Conservation (phyloP, 2,329 filamentous ascomycete species). For the Verticillium isaacii region DNA sequence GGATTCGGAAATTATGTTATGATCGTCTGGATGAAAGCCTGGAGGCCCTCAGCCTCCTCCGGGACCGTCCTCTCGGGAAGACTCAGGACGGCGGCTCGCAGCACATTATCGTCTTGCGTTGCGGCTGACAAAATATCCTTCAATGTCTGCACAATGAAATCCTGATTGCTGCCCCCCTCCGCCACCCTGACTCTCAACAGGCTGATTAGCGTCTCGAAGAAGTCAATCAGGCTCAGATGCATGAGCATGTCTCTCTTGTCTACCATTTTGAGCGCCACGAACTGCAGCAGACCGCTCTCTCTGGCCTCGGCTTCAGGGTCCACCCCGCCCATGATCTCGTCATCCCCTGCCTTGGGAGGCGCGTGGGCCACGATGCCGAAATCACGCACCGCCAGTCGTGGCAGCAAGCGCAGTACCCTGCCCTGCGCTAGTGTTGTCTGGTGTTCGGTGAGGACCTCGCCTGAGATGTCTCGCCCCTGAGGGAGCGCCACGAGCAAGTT, state of each 20-base stretch:
- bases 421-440: slow-evolving; percentile 48
- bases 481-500: slow-evolving; percentile 36
- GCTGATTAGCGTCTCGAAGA: slow-evolving; percentile 45
- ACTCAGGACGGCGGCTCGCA: slow-evolving; percentile 31
- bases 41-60: slow-evolving; percentile 44
- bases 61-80: slow-evolving; percentile 45
- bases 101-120: slow-evolving; percentile 27
- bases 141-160: slow-evolving; percentile 30
- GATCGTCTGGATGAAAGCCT: slow-evolving; percentile 37
- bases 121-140: slow-evolving; percentile 34
- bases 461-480: slow-evolving; percentile 19
- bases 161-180: slow-evolving; percentile 19
- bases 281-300: slow-evolving; percentile 40
- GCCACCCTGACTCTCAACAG: slow-evolving; percentile 29
- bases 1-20: slow-evolving; percentile 19
- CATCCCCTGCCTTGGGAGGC: slow-evolving; percentile 16
- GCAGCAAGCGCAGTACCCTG: slow-evolving; percentile 46
- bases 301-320: slow-evolving; percentile 20
- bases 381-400: slow-evolving; percentile 43
- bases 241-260: slow-evolving; percentile 44
- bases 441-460: slow-evolving; percentile 19
- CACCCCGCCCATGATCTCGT: background rate
- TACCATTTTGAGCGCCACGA: slow-evolving; percentile 47
- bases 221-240: slow-evolving; percentile 46
- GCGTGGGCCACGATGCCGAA: slow-evolving; percentile 33